A percentile compares a stretch with the other conserved stretches of the same genome.
Evolutionary conservation across 208 protist species (phyloP).

Genomic region (Trypanosoma scelopori): DNA sequence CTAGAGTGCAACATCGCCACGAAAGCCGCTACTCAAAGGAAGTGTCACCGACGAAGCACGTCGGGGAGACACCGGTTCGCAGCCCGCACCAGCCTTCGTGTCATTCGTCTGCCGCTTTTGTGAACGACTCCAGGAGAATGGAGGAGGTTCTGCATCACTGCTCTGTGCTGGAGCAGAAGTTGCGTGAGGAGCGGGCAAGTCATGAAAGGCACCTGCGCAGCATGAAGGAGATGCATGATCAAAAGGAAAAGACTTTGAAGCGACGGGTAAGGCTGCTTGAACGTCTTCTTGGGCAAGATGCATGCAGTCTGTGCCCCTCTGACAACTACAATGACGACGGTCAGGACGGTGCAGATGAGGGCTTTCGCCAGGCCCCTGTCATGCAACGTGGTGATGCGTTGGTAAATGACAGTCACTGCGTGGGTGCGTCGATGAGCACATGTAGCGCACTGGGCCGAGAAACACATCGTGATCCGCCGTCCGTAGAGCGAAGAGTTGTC

Average conservation of each 20-base stretch:
- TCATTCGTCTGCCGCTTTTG: no score
- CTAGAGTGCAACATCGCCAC: background rate
- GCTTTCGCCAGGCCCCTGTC: background rate
- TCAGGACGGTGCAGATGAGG: background rate
- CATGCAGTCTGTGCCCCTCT: background rate
- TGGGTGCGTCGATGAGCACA: background rate
- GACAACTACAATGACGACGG: background rate
- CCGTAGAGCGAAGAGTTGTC: background rate
- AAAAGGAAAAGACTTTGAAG: slow-evolving; percentile 23
- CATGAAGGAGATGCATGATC: slow-evolving; percentile 20
- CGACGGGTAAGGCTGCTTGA: slow-evolving; percentile 17
- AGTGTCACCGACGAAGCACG: no score
- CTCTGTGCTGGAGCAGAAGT: slow-evolving; percentile 1
- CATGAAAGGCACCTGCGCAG: slow-evolving; percentile 19
- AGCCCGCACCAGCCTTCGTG: background rate
- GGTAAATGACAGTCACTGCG: background rate
- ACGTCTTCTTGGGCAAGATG: background rate
- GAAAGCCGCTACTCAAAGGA: background rate
- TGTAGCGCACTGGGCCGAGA: no score
- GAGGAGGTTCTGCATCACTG: slow-evolving; percentile 7
- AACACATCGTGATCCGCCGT: background rate
- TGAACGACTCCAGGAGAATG: background rate
- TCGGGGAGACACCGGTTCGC: background rate
- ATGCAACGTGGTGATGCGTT: background rate
- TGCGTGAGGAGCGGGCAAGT: slow-evolving; percentile 7